A percentile compares a stretch with the other conserved stretches of the same genome.
phyloP scores from a whole-genome alignment of 768 basidiomycete species.

The Hypholoma sublateritium region DNA sequence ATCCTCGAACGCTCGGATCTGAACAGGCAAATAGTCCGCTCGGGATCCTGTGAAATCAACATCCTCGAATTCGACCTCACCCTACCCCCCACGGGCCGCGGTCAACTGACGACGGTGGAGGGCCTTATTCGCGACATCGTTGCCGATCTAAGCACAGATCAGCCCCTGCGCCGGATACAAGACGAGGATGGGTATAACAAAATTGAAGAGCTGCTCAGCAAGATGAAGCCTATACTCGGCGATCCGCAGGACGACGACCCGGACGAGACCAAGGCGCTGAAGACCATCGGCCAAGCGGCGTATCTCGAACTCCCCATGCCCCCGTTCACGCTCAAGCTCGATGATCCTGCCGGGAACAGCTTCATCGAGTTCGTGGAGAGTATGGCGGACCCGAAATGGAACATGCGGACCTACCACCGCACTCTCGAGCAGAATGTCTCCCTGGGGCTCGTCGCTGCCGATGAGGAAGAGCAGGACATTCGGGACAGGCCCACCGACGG shows the following conservation, averaged over 20 bases:
- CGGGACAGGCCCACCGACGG: conserved; percentile 10
- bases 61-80: conserved; percentile 91
- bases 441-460: conserved; percentile 67
- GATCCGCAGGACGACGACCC: conserved; percentile 56
- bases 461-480: conserved; percentile 30
- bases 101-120: conserved; percentile 96
- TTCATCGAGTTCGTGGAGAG: conserved; percentile 89
- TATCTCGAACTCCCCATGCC: conserved; percentile 55
- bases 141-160: conserved; percentile 76
- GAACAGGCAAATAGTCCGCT: conserved; percentile 92
- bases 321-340: conserved; percentile 79
- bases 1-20: conserved; percentile 77
- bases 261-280: conserved; percentile 25
- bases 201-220: conserved; percentile 74
- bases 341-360: conserved; percentile 96
- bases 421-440: conserved; percentile 78
- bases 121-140: conserved; percentile 85
- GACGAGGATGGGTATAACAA: conserved; percentile 69
- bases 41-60: conserved; percentile 72
- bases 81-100: conserved; percentile 78
- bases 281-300: conserved; percentile 22
- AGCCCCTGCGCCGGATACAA: conserved; percentile 80
- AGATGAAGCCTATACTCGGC: conserved; percentile 61
- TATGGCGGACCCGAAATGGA: conserved; percentile 93
- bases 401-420: conserved; percentile 77